Evolutionary conservation across 1,284 basidiomycete species (phyloP).

Genomic region (Boletellus deceptivus): DNA sequence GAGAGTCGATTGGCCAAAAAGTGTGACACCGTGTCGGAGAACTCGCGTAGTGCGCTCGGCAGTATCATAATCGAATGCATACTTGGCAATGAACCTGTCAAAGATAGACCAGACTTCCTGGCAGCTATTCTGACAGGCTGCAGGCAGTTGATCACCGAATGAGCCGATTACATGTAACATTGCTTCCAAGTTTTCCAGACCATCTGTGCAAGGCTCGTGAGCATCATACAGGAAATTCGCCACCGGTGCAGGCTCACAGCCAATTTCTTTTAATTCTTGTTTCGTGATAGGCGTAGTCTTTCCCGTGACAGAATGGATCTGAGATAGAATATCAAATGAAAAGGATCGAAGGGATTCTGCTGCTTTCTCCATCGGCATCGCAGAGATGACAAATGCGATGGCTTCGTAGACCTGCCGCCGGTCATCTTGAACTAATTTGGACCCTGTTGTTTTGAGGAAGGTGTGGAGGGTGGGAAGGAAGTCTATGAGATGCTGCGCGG

Average conservation of each 20-base stretch:
- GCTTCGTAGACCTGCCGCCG: conserved; percentile 92
- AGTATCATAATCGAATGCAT: conserved; percentile 76
- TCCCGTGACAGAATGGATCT: conserved; percentile 61
- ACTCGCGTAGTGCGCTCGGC: conserved; percentile 89
- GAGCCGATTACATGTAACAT: conserved; percentile 81
- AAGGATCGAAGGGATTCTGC: conserved; percentile 85
- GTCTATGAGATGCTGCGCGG: conserved; percentile 77
- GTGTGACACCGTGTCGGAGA: conserved; percentile 76
- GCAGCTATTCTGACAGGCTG: conserved; percentile 77
- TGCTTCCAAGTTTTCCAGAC: conserved; percentile 85
- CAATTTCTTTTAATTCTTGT: conserved; percentile 59
- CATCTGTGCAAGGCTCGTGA: conserved; percentile 46
- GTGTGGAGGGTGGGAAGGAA: conserved; percentile 90
- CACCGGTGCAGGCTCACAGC: conserved; percentile 48
- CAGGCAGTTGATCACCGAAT: conserved; percentile 80
- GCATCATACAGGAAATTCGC: not conserved
- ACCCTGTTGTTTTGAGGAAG: conserved; percentile 79
- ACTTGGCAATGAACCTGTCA: conserved; percentile 77
- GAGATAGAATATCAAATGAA: conserved; percentile 67
- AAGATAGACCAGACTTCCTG: conserved; percentile 83
- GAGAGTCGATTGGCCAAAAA: conserved; percentile 74
- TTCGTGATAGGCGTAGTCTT: conserved; percentile 54
- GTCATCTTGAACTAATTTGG: conserved; percentile 84
- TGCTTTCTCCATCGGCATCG: conserved; percentile 85
- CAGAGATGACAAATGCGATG: conserved; percentile 91